These are phyloP conservation scores for Calocybe indica DNA, from an alignment of 768 basidiomycete species.

Conservation along the genomic window DNA sequence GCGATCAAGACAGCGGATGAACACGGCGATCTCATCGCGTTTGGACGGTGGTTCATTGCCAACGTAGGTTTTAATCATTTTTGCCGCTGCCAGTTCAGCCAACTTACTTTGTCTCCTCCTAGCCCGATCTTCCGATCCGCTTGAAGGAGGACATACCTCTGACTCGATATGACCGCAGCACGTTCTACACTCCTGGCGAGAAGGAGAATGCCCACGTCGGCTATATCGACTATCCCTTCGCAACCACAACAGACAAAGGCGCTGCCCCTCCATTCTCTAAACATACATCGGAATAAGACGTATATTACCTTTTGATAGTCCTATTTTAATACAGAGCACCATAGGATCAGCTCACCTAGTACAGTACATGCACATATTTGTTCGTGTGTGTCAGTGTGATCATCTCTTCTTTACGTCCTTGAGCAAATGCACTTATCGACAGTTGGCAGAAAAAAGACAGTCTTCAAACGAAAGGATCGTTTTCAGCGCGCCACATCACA, in stretches of 20 bases:
- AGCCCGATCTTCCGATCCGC: constrained; percentile 39
- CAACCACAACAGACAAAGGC: background rate
- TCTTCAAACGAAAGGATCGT: too few relatives aligned
- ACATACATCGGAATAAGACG: too few relatives aligned
- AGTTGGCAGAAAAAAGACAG: too few relatives aligned
- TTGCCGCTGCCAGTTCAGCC: background rate
- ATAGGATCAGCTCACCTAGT: too few relatives aligned
- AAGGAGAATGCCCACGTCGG: constrained; percentile 16
- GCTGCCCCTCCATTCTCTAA: too few relatives aligned
- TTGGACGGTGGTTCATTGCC: constrained; percentile 24
- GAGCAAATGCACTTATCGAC: too few relatives aligned
- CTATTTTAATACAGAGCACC: too few relatives aligned
- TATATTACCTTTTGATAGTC: too few relatives aligned
- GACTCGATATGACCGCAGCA: constrained; percentile 24
- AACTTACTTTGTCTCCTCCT: background rate
- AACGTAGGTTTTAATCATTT: constrained; percentile 19
- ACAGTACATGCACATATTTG: too few relatives aligned
- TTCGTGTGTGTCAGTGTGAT: too few relatives aligned
- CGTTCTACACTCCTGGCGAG: constrained; percentile 32
- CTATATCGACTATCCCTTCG: constrained; percentile 23
- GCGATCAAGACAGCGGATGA: constrained; percentile 32
- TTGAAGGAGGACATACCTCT: constrained; percentile 28
- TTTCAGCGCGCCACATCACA: too few relatives aligned
- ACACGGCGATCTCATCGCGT: constrained; percentile 20
- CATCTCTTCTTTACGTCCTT: too few relatives aligned